Conservation (phyloP, 164 flowering plant species). For the Euptelea pleiosperma region DNA sequence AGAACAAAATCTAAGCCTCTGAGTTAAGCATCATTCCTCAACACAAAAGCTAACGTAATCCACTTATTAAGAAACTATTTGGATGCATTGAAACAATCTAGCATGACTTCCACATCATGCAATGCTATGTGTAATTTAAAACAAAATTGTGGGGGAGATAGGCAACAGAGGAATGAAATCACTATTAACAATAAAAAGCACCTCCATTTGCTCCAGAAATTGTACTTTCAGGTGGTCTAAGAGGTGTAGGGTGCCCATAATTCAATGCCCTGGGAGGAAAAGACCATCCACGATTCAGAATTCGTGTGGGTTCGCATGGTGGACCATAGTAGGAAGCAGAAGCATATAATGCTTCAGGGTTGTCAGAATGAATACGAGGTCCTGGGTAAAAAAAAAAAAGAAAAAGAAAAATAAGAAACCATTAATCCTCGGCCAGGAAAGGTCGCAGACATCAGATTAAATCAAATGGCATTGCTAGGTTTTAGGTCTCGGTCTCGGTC, state of each 20-base stretch:
- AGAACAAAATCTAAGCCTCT: slow-evolving; percentile 5
- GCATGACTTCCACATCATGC: not conserved
- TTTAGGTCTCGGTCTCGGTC: too few relatives aligned
- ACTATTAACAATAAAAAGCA: slow-evolving; percentile 10
- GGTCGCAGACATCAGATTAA: not conserved
- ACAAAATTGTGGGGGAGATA: not conserved
- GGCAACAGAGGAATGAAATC: too few relatives aligned
- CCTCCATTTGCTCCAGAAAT: slow-evolving; percentile 42
- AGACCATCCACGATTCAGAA: slow-evolving; percentile 48
- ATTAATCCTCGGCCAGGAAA: not conserved
- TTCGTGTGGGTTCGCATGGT: slow-evolving; percentile 41
- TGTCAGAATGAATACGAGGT: slow-evolving; percentile 38
- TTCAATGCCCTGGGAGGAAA: slow-evolving; percentile 50
- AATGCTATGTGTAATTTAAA: not conserved
- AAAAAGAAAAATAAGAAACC: slow-evolving; percentile 1
- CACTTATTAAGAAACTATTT: slow-evolving; percentile 1
- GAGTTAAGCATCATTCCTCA: too few relatives aligned
- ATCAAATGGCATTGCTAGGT: not conserved
- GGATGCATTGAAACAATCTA: not conserved
- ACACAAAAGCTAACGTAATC: not conserved
- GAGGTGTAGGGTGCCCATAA: slow-evolving; percentile 45
- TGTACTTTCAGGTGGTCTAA: slow-evolving; percentile 51
- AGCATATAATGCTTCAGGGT: slow-evolving; percentile 32
- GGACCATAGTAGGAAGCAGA: slow-evolving; percentile 44
- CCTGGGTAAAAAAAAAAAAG: slow-evolving; percentile 28